Base-by-base conservation (phyloP, 1,284 basidiomycete genomes). In the Trichosporon asahii region DNA sequence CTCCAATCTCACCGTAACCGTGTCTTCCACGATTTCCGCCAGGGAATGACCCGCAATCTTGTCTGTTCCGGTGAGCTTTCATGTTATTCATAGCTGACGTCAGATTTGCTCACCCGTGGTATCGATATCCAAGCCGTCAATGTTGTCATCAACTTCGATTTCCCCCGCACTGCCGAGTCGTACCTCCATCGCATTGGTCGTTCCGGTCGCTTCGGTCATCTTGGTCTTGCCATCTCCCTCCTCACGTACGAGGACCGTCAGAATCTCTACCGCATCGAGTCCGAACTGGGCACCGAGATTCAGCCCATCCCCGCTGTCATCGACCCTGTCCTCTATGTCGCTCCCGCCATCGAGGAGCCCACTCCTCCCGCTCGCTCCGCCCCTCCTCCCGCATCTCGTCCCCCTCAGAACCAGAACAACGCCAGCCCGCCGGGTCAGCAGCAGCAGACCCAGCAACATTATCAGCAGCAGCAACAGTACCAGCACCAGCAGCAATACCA, bases 71-170 rank as follows among this genome's bases (percentile, higher is more conserved):
- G 85, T 86, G 64, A 61, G 84, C 35, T 21, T 15, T 15, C 0
- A n/a, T n/a, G 7, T n/a, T n/a, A 9, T 8, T 12, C 7, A n/a
- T n/a, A 9, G 63, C 65, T 70, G 37, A 66, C 66, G 7, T 88
- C 88, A 74, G 95, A 99, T 85, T 89, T 99, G 72, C 89, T 99
- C 78, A 99, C 96, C 9, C 92, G 97, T 79, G 96, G 96, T 87
- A 99, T 99, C 84, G 97, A 98, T 85, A 98, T 99, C 82, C 95
- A 98, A 86, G 96, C 96, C 61, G 96, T 99, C 74, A 99, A 99
- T 84, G 96, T 98, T 78, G 96, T 99, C 79, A 98, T 99, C 88
- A 98, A 98, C 87, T 99, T 99, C 82, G 95, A 98, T 84, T 98
- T 99, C 85, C 96, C 96, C 73, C 97, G 98, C 88, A 98, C 96